phyloP scores from a whole-genome alignment of 2,329 filamentous ascomycete genomes.

The Fusarium sp. region DNA sequence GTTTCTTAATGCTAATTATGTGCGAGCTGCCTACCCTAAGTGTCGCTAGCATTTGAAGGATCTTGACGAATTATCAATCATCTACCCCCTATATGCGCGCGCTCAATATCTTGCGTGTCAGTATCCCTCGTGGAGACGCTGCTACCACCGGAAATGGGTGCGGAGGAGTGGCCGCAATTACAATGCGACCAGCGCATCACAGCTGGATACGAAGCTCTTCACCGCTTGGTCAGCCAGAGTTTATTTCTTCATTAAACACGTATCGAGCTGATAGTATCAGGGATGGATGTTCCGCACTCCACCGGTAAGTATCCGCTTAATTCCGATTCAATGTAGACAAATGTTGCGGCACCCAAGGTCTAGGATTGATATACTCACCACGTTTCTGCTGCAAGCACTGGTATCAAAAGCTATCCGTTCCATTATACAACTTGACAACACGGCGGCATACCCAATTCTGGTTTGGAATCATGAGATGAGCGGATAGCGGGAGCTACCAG shows the following conservation, averaged over 20 bases:
- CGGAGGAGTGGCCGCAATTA: slow-evolving; percentile 38
- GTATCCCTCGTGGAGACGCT: slow-evolving; percentile 39
- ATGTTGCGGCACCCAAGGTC: slow-evolving; percentile 30
- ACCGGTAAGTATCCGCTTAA: slow-evolving; percentile 24
- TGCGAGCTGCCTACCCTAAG: neutral
- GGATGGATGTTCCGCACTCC: slow-evolving; percentile 5
- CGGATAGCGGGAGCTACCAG: slow-evolving; percentile 32
- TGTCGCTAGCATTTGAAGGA: neutral
- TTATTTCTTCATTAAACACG: slow-evolving; percentile 1
- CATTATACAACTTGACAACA: slow-evolving; percentile 33
- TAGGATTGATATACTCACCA: slow-evolving; percentile 34
- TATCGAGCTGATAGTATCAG: slow-evolving; percentile 5
- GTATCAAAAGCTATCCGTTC: slow-evolving; percentile 19
- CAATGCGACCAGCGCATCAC: slow-evolving; percentile 28
- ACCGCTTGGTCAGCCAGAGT: slow-evolving; percentile 36
- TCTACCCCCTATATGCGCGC: slow-evolving; percentile 16
- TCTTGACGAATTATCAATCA: neutral
- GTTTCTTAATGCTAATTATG: neutral
- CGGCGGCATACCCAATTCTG: slow-evolving; percentile 27
- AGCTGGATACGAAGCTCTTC: slow-evolving; percentile 35
- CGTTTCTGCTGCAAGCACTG: slow-evolving; percentile 32
- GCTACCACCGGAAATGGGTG: slow-evolving; percentile 31
- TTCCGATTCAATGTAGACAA: slow-evolving; percentile 35
- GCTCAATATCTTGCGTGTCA: slow-evolving; percentile 22
- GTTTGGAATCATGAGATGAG: slow-evolving; percentile 34